These are phyloP conservation scores for Przewalskia tangutica DNA, from an alignment of 257 asterid genomes.

Conservation along the genomic window DNA sequence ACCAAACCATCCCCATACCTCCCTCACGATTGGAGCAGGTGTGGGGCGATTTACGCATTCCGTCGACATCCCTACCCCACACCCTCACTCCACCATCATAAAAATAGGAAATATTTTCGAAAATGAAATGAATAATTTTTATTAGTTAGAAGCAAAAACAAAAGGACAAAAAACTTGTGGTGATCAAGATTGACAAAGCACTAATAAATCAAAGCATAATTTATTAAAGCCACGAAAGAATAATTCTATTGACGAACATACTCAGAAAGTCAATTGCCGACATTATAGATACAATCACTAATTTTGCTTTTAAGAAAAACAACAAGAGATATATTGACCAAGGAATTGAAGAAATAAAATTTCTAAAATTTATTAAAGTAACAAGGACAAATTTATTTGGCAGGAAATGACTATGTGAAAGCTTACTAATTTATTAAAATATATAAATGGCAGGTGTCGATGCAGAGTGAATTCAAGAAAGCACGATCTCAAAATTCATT, in stretches of 20 bases:
- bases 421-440: not conserved
- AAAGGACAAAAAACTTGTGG: not conserved
- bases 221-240: not conserved
- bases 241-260: not conserved
- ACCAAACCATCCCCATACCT: too few relatives aligned
- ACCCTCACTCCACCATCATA: too few relatives aligned
- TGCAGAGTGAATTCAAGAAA: not conserved
- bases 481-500: not conserved
- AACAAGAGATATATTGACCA: not conserved
- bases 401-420: not conserved
- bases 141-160: not conserved
- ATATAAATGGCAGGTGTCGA: not conserved
- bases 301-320: not conserved
- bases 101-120: not conserved
- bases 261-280: not conserved
- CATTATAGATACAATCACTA: not conserved
- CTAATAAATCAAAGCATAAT: not conserved
- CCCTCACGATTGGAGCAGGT: too few relatives aligned
- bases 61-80: too few relatives aligned
- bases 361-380: not conserved
- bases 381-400: not conserved
- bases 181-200: not conserved
- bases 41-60: too few relatives aligned
- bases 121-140: not conserved
- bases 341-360: not conserved